phyloP scores from a whole-genome alignment of 176 grass and related monocot species.

The Rhynchospora pubera region DNA sequence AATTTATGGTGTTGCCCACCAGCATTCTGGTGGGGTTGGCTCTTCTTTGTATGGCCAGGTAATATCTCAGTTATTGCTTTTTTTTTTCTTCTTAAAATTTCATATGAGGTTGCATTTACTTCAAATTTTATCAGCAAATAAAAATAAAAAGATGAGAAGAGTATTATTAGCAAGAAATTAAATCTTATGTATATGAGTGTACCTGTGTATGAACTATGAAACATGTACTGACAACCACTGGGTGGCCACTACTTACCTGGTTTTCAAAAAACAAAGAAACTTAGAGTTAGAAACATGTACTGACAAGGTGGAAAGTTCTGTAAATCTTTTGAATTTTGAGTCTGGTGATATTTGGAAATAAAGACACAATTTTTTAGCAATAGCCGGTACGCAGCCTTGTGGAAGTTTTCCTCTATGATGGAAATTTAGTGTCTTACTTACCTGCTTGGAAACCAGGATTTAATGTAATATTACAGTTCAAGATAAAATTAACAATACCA shows the following conservation, averaged over 20 bases:
- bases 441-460: neutral
- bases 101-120: neutral
- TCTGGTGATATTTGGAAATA: neutral
- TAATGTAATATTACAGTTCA: neutral
- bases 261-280: too few species aligned
- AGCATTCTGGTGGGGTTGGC: slow-evolving; percentile 62
- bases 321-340: neutral
- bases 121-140: neutral
- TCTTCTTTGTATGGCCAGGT: slow-evolving; percentile 58
- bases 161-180: neutral
- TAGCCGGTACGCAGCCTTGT: neutral
- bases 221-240: neutral
- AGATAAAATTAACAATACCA: too few species aligned
- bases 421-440: neutral
- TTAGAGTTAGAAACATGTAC: too few species aligned
- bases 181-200: neutral
- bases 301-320: neutral
- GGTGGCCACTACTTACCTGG: too few species aligned
- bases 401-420: neutral
- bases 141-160: neutral
- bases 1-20: slow-evolving; percentile 68
- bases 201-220: too few species aligned
- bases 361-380: neutral
- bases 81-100: neutral
- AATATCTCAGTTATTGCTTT: neutral